Base-by-base conservation (phyloP, 1,139 yeast species). In the Zygosaccharomyces sapae region DNA sequence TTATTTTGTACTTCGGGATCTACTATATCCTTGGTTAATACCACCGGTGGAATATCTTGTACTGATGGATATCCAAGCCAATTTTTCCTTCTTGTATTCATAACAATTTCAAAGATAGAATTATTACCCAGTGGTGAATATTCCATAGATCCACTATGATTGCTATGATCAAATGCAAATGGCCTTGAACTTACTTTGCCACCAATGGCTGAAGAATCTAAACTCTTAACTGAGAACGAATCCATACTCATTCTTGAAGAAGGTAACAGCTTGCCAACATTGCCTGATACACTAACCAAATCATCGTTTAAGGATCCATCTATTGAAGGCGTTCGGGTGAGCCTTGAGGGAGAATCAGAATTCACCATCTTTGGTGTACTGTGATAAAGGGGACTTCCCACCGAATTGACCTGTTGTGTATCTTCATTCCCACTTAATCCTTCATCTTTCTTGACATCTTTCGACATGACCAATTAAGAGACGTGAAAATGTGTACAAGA, bases 1-100 rank as follows among this genome's bases (percentile, higher is more conserved):
- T 74, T 77, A 0, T 72, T 68, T 40, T 73, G 71, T 45, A 77
- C 66, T 2, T 80, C 78, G 49, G 75, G 77, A 12, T 74, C 71
- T 9, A 81, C 68, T 31, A 72, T 70, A 27, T 80, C 71, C 46
- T 81, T 80, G 43, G 84, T 79, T 38, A 92, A 70, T 47, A 77
- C 81, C 16, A 89, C 83, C 30, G 85, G 90, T 0, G 97, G 96
- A 16, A 92, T 92, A 57, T 92, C 97, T 44, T 75, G 74, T 1
- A 78, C 71, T 0, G 96, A 83, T 0, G 98, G 97, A 3, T 83
- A 75, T 44, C 73, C 73, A 46, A 85, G 43, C 69, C 69, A 66
- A 44, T 63, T 58, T 39, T 57, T 65, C 35, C 65, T 53, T 47
- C 68, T 56, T 5, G 69, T 66, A 43, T 66, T 66, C 68, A 66